phyloP scores from a whole-genome alignment of 1,284 basidiomycete genomes.

The Apiotrichum gamsii region DNA sequence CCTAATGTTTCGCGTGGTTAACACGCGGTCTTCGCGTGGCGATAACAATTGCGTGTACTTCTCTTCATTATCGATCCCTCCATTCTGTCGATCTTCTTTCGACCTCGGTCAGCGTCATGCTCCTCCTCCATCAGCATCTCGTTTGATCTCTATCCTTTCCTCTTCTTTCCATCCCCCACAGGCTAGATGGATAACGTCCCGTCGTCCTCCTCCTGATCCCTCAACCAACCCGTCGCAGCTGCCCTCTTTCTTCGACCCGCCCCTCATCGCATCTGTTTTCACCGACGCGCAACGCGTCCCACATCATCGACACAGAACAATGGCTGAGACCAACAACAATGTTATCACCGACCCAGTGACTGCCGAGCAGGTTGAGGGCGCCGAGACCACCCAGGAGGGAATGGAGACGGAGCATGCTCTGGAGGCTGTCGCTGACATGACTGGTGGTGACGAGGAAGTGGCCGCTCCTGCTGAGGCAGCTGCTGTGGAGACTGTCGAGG shows the following conservation, averaged over 20 bases:
- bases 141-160: not conserved
- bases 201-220: not conserved
- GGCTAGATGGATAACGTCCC: conserved; percentile 3
- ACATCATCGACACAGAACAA: not conserved
- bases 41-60: too few species aligned
- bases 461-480: not conserved
- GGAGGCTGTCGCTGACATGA: not conserved
- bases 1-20: too few species aligned
- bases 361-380: not conserved
- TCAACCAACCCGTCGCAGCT: conserved; percentile 2
- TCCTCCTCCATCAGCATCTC: too few species aligned
- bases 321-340: too few species aligned
- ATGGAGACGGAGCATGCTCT: conserved; percentile 1
- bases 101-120: too few species aligned
- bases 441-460: not conserved
- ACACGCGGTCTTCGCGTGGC: too few species aligned
- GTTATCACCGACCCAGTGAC: not conserved
- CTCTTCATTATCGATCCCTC: too few species aligned
- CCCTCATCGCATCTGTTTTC: not conserved
- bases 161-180: not conserved
- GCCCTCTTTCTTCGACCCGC: not conserved
- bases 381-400: not conserved
- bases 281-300: too few species aligned
- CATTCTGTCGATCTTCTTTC: too few species aligned
- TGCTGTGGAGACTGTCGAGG: not conserved